phyloP scores from a whole-genome alignment of 805 yeast species.

The Saccharomyces kudriavzevii region DNA sequence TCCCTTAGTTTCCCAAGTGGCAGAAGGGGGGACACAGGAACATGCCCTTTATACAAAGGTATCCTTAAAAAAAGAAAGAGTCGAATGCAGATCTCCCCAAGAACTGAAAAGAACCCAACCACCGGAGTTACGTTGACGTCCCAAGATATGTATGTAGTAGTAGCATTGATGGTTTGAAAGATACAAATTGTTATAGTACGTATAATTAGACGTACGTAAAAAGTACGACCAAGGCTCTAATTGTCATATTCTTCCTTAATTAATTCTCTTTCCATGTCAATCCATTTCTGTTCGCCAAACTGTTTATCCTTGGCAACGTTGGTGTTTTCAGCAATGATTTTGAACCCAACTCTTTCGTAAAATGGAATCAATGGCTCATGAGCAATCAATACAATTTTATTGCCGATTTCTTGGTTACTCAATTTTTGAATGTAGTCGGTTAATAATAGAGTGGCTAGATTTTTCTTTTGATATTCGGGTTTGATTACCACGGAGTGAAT shows the following conservation, averaged over 20 bases:
- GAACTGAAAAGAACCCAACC: neutral
- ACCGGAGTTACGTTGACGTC: neutral
- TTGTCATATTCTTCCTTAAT: slow-evolving; percentile 31
- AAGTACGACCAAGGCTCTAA: slow-evolving; percentile 1
- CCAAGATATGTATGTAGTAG: neutral
- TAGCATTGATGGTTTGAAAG: neutral
- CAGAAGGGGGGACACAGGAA: neutral
- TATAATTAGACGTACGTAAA: neutral
- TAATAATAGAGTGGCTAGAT: slow-evolving; percentile 72
- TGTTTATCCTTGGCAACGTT: slow-evolving; percentile 24
- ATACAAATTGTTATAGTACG: neutral
- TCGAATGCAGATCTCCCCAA: neutral
- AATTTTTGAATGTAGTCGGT: slow-evolving; percentile 88
- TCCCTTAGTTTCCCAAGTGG: neutral
- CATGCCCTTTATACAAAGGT: neutral
- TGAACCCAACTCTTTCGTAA: slow-evolving; percentile 76
- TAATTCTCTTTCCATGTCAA: slow-evolving; percentile 32
- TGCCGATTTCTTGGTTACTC: slow-evolving; percentile 80
- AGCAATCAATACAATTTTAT: slow-evolving; percentile 64
- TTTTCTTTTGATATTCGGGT: slow-evolving; percentile 71
- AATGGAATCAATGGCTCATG: slow-evolving; percentile 63
- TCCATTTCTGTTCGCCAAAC: slow-evolving; percentile 28
- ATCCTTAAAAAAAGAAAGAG: neutral
- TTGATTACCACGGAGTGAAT: slow-evolving; percentile 75
- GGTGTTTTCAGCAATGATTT: slow-evolving; percentile 49